These are phyloP conservation scores for Candida dubliniensis DNA, from an alignment of 1,139 yeast genomes.

Conservation along the genomic window DNA sequence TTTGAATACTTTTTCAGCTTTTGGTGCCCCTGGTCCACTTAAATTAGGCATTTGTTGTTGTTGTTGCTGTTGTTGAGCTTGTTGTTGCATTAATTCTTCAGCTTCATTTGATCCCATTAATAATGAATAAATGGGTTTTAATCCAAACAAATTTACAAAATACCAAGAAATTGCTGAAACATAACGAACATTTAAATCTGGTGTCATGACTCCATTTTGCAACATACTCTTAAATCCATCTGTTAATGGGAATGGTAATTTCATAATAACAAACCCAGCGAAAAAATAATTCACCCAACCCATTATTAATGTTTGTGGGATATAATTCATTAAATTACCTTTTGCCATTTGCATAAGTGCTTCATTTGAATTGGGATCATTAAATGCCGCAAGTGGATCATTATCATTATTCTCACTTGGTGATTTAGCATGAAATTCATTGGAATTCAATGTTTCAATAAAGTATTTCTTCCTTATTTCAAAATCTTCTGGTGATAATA, in stretches of 20 bases:
- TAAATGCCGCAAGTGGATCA: conserved; percentile 57
- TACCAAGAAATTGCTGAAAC: conserved; percentile 99
- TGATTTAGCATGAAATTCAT: conserved; percentile 50
- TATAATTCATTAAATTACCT: conserved; percentile 75
- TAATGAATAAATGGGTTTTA: conserved; percentile 76
- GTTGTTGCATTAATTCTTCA: conserved; percentile 50
- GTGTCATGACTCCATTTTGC: conserved; percentile 83
- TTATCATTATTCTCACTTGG: conserved; percentile 43
- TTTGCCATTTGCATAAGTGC: conserved; percentile 79
- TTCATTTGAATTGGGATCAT: conserved; percentile 70
- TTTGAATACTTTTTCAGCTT: conserved; percentile 58
- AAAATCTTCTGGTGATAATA: conserved; percentile 50
- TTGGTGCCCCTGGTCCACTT: conserved; percentile 59
- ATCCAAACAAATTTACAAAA: conserved; percentile 83
- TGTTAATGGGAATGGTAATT: conserved; percentile 67
- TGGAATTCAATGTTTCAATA: conserved; percentile 48
- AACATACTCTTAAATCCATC: conserved; percentile 88
- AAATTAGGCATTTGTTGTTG: conserved; percentile 44
- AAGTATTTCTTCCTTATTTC: conserved; percentile 45
- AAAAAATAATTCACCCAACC: conserved; percentile 95
- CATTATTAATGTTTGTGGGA: conserved; percentile 93
- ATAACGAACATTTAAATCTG: conserved; percentile 86
- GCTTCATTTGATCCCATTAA: conserved; percentile 54
- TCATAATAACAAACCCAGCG: conserved; percentile 83
- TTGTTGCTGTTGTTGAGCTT: conserved; percentile 39